Evolutionary conservation across 2,329 filamentous ascomycete genomes (phyloP).

Genomic region (Colletotrichum chrysophilum): DNA sequence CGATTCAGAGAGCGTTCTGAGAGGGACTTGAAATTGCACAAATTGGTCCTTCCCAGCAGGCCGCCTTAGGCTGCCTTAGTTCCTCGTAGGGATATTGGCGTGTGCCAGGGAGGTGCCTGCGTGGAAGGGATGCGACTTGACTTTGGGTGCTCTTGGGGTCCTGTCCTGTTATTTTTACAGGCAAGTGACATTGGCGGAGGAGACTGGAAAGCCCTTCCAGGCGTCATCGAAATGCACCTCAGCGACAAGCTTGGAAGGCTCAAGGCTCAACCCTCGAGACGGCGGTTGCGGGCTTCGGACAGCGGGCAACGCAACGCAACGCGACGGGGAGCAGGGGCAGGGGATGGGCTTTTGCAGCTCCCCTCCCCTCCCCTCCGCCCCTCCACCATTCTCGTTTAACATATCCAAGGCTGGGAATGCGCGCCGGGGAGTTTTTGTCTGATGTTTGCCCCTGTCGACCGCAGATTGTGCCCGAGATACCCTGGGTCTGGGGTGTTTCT

Average conservation of each 20-base stretch:
- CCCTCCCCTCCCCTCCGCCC: neutral
- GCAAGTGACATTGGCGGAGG: neutral
- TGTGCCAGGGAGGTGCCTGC: neutral
- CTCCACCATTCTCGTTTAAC: neutral
- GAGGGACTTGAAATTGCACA: constrained; percentile 3
- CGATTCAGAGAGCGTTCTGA: constrained; percentile 6
- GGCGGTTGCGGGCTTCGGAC: neutral
- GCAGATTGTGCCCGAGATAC: constrained; percentile 15
- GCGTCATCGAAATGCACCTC: neutral
- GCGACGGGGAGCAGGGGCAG: neutral
- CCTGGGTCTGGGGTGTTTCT: constrained; percentile 18
- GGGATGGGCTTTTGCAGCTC: neutral
- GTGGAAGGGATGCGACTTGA: neutral
- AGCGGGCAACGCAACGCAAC: neutral
- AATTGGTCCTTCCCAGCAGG: neutral
- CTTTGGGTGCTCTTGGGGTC: neutral
- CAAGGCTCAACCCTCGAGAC: neutral
- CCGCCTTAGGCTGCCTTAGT: neutral
- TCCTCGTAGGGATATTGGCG: neutral
- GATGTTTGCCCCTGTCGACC: constrained; percentile 6
- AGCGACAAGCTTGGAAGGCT: neutral
- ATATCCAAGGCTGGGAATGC: neutral
- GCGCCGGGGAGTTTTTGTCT: constrained; percentile 17
- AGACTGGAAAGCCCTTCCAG: neutral
- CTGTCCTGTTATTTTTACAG: neutral